phyloP scores from a whole-genome alignment of 768 basidiomycete species.

The Boletus subparvulus region DNA sequence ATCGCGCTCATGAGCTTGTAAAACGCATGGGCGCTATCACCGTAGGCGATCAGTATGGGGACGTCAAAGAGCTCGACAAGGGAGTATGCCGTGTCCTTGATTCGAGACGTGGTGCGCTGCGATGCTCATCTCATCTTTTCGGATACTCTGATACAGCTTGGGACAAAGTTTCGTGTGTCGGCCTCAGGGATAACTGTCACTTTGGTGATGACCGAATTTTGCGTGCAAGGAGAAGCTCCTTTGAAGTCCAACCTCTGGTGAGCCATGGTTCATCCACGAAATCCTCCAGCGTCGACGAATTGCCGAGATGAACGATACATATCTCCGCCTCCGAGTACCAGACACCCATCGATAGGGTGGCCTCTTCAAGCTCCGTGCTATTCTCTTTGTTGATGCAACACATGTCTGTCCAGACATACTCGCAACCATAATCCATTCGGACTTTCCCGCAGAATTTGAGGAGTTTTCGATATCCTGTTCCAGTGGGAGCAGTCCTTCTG shows the following conservation, averaged over 20 bases:
- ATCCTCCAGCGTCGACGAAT: constrained; percentile 24
- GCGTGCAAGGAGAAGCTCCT: constrained; percentile 24
- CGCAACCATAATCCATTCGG: constrained; percentile 21
- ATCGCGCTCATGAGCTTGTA: constrained; percentile 20
- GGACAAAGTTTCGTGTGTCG: constrained; percentile 23
- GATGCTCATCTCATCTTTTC: constrained; percentile 30
- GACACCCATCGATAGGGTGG: constrained; percentile 21
- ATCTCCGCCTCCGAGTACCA: constrained; percentile 27
- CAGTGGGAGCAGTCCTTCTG: constrained; percentile 14
- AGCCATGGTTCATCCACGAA: constrained; percentile 26
- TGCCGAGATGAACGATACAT: constrained; percentile 24
- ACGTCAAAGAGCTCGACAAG: constrained; percentile 26
- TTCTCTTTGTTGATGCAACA: constrained; percentile 31
- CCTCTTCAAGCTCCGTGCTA: constrained; percentile 28
- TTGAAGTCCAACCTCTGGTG: constrained; percentile 23
- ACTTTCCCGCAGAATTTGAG: constrained; percentile 29
- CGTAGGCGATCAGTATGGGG: constrained; percentile 23
- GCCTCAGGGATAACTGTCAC: constrained; percentile 22
- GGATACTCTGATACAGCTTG: constrained; percentile 14
- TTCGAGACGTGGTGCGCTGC: constrained; percentile 20
- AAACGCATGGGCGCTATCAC: constrained; percentile 24
- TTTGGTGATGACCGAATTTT: constrained; percentile 20
- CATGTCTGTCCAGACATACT: constrained; percentile 30
- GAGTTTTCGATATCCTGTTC: constrained; percentile 27
- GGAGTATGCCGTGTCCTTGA: constrained; percentile 26